phyloP scores from a whole-genome alignment of 2,329 filamentous ascomycete genomes.

The Penicillium sp. region DNA sequence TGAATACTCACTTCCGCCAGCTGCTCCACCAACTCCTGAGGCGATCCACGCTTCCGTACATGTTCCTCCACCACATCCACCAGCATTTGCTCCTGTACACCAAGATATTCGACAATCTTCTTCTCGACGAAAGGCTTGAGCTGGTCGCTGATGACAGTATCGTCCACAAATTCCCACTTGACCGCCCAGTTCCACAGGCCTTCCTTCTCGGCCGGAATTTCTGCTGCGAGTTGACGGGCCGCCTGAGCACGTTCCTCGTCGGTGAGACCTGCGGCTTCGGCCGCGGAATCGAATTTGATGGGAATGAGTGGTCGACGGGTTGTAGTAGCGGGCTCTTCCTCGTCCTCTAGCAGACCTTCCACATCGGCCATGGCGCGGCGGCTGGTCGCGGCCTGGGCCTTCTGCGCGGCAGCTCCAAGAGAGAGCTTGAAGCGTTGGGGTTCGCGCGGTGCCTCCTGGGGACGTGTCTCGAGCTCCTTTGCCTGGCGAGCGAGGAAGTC shows the following conservation, averaged over 20 bases:
- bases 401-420: conserved; percentile 82
- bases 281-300: conserved; percentile 73
- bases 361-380: conserved; percentile 88
- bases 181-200: conserved; percentile 90
- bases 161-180: conserved; percentile 88
- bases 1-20: conserved; percentile 68
- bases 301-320: conserved; percentile 74
- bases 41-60: conserved; percentile 68
- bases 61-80: conserved; percentile 91
- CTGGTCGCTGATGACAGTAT: conserved; percentile 75
- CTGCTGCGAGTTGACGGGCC: conserved; percentile 74
- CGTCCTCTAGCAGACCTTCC: conserved; percentile 89
- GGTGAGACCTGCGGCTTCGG: conserved; percentile 65
- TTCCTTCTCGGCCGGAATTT: conserved; percentile 83
- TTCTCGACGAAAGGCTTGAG: conserved; percentile 94
- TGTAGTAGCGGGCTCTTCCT: conserved; percentile 72
- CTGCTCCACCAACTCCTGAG: conserved; percentile 79
- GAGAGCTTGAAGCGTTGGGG: conserved; percentile 89
- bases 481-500: conserved; percentile 85
- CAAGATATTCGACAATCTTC: conserved; percentile 95
- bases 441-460: conserved; percentile 42
- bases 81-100: conserved; percentile 92
- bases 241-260: conserved; percentile 86
- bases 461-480: conserved; percentile 62
- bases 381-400: conserved; percentile 56